These are phyloP conservation scores for Phytomonas francai DNA, from an alignment of 208 protist species.

Conservation along the genomic window DNA sequence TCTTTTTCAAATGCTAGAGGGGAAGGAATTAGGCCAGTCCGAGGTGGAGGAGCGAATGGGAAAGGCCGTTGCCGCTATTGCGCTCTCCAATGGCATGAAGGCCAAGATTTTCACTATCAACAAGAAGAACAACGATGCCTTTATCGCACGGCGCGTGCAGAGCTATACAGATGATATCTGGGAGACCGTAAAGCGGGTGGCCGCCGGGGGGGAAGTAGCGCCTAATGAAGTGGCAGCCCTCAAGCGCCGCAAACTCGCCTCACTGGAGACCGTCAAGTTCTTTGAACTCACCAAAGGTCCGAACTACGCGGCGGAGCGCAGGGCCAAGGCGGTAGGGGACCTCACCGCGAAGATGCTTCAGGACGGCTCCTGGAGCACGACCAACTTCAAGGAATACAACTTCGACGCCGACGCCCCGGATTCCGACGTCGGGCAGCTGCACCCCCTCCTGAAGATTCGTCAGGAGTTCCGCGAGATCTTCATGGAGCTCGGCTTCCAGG, in stretches of 20 bases:
- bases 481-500: slow-evolving; percentile 98
- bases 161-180: slow-evolving; percentile 33
- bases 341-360: slow-evolving; percentile 93
- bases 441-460: slow-evolving; percentile 98
- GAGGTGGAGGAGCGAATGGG: slow-evolving; percentile 46
- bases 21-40: slow-evolving; percentile 31
- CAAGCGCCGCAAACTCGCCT: slow-evolving; percentile 91
- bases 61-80: slow-evolving; percentile 57
- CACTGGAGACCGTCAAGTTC: slow-evolving; percentile 63
- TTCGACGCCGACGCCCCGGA: slow-evolving; percentile 87
- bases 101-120: slow-evolving; percentile 84
- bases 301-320: slow-evolving; percentile 51
- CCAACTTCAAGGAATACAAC: slow-evolving; percentile 97
- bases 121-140: slow-evolving; percentile 60
- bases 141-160: slow-evolving; percentile 34
- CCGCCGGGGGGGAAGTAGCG: slow-evolving; percentile 24
- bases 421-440: slow-evolving; percentile 91
- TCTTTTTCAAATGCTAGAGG: slow-evolving; percentile 48
- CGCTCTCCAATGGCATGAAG: slow-evolving; percentile 91
- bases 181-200: slow-evolving; percentile 27
- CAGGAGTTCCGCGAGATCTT: slow-evolving; percentile 99
- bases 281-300: slow-evolving; percentile 80
- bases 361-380: slow-evolving; percentile 91
- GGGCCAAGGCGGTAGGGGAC: slow-evolving; percentile 78
- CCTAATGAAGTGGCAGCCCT: slow-evolving; percentile 68